These are phyloP conservation scores for Saxispiralis lemnorum DNA, from an alignment of 495 filamentous ascomycete species.

Conservation along the genomic window DNA sequence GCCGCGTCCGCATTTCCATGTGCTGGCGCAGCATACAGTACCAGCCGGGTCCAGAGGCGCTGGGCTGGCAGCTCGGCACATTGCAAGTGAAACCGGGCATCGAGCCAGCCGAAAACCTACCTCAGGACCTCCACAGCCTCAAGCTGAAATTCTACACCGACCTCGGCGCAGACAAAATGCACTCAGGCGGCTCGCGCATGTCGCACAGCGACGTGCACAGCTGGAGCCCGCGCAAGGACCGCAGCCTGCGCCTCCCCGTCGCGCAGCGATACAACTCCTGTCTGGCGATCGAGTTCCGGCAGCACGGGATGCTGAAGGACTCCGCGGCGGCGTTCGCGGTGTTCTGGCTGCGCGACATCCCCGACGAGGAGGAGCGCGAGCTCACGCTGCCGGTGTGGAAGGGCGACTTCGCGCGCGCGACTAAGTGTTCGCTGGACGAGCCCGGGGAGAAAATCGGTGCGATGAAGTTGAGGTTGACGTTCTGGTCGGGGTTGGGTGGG, in stretches of 20 bases:
- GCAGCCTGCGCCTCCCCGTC: slow-evolving; percentile 33
- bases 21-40: slow-evolving; percentile 51
- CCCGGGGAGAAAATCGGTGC: slow-evolving; percentile 35
- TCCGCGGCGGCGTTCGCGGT: slow-evolving; percentile 43
- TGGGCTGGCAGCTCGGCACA: slow-evolving; percentile 52
- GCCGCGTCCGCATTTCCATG: slow-evolving; percentile 44
- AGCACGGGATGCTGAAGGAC: slow-evolving; percentile 27
- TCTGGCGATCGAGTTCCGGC: slow-evolving; percentile 43
- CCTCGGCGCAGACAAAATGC: slow-evolving; percentile 36
- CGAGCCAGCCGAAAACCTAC: slow-evolving; percentile 23
- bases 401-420: slow-evolving; percentile 22
- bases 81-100: slow-evolving; percentile 33
- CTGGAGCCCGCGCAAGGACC: slow-evolving; percentile 27
- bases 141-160: slow-evolving; percentile 40
- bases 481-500: slow-evolving; percentile 40
- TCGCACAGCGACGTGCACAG: not conserved
- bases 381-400: slow-evolving; percentile 37
- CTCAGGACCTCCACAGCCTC: slow-evolving; percentile 27
- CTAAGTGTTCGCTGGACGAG: slow-evolving; percentile 14
- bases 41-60: slow-evolving; percentile 33
- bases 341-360: slow-evolving; percentile 48
- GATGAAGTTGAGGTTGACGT: slow-evolving; percentile 34
- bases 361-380: slow-evolving; percentile 41
- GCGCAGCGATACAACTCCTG: slow-evolving; percentile 42
- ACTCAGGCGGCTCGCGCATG: slow-evolving; percentile 12